Base-by-base conservation (phyloP, 2,329 filamentous ascomycete genomes). In the Knoxdaviesia proteae region DNA sequence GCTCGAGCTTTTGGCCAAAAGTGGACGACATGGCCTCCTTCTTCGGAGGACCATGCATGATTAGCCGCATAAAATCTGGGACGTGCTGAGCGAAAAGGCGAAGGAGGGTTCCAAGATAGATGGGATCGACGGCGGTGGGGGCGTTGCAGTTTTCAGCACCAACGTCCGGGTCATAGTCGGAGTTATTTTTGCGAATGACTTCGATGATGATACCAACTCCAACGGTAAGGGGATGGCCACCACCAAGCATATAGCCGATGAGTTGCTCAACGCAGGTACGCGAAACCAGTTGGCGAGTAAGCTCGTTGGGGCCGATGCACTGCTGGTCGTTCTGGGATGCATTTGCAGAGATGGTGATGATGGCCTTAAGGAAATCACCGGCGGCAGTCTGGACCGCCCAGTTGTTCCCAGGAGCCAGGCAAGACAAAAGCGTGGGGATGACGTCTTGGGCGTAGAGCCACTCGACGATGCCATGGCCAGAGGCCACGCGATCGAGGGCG, bases 131-230 rank as follows among this genome's bases (percentile, higher is more conserved):
- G 49, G 76, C 80, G 1, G 86, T 88, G 0, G 88, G 88, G 43
- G 78, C 67, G 3, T 81, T 74, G 49, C 82, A 82, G 32, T 82
- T 75, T 46, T 86, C 84, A 40, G 80, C 76, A 47, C 87, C 77
- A 51, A 87, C 82, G 51, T 96, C 90, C 1, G 90, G 80, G 51
- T 98, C 90, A 56, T 98, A 98, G 59, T 98, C 90, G 0, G 90
- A 96, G 58, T 98, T 98, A 61, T 98, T 98, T 64, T 98, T 98
- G 47, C 90, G 75, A 56, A 98, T 98, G 39, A 98, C 90, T 61
- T 98, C 90, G 49, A 98, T 98, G 34, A 98, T 74, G 53, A 96
- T 94, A 20, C 90, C 90, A 7, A 98, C 90, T 41, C 90, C 90
- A 10, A 96, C 92, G 0, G 88, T 96, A 45, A 98, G 62, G 5